phyloP scores from a whole-genome alignment of 1,284 basidiomycete genomes.

The Apiotrichum siamense region DNA sequence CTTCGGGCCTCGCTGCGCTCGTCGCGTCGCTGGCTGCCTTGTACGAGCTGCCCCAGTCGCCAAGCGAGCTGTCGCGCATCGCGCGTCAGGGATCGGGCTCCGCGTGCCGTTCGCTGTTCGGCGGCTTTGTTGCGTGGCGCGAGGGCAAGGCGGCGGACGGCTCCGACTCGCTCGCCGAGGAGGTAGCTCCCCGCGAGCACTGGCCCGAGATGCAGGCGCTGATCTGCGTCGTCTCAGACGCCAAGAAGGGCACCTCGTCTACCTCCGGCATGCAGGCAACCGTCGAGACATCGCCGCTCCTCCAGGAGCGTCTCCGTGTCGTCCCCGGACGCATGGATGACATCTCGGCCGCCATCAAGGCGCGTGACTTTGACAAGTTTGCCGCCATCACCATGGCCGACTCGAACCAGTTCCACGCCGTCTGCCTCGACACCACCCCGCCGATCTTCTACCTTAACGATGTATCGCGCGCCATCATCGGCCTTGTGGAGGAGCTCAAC shows the following conservation, averaged over 20 bases:
- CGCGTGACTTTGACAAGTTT: slow-evolving; percentile 79
- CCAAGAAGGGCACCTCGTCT: slow-evolving; percentile 93
- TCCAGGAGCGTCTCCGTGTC: slow-evolving; percentile 84
- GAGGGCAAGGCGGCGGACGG: slow-evolving; percentile 66
- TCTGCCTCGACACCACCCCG: slow-evolving; percentile 90
- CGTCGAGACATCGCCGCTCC: slow-evolving; percentile 81
- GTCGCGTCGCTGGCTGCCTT: slow-evolving; percentile 82
- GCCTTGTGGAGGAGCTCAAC: slow-evolving; percentile 88
- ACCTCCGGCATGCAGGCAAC: slow-evolving; percentile 97
- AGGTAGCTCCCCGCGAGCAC: slow-evolving; percentile 77
- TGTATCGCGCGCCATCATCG: slow-evolving; percentile 77
- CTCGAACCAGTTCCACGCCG: slow-evolving; percentile 98
- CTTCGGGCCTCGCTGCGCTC: slow-evolving; percentile 93
- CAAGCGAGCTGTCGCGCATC: slow-evolving; percentile 77
- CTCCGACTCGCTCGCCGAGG: slow-evolving; percentile 77
- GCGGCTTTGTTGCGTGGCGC: slow-evolving; percentile 96
- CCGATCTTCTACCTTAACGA: slow-evolving; percentile 99
- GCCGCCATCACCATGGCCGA: slow-evolving; percentile 92
- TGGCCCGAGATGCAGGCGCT: slow-evolving; percentile 96
- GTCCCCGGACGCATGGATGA: slow-evolving; percentile 81
- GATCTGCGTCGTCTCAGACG: slow-evolving; percentile 93
- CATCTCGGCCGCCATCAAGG: slow-evolving; percentile 74
- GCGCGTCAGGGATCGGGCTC: slow-evolving; percentile 96
- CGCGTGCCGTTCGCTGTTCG: slow-evolving; percentile 93
- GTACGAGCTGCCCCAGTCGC: slow-evolving; percentile 67